Base-by-base conservation (phyloP, 2,329 filamentous ascomycete genomes). In the Ambrosiella xylebori region DNA sequence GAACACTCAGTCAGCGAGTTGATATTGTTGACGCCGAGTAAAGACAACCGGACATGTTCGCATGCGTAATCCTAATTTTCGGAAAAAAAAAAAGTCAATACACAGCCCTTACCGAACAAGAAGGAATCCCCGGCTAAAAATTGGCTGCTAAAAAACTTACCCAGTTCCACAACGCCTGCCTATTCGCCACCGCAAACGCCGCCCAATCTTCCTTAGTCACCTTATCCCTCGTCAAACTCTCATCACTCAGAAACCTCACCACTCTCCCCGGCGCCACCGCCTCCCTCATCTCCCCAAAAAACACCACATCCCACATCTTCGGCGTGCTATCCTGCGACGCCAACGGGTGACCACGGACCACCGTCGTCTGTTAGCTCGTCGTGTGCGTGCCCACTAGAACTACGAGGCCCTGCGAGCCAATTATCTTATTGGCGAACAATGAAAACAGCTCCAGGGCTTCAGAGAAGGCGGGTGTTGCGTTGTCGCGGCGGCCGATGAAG, bases 11-110 rank as follows among this genome's bases (percentile, higher is more conserved):
- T 75, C 49, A 80, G 66, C 19, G 69, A 65, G 65, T 80, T 79
- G 65, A 80, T 75, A 63, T 79, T 78, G 63, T 76, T 71, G 12
- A 80, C 76, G 2, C 77, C 78, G 9, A 81, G 71, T 2, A 80
- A 67, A 38, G 73, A 76, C 41, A 81, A 68, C 19, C 76, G 74
- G 50, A 78, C 70, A 62, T 80, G 80, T 11, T 74, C 76, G 40
- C 70, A 69, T 1, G 76, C 71, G 57, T 77, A 80, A 50, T 74
- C 76, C 71, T 59, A 17, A 27, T 41, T 12, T 27, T 27, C 27
- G 27, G 5, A 27, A 27, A 39, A 44, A 45, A 27, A 27, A 39
- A 44, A 45, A 36, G 54, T 74, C 15, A 3, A 38, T 12, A 17
- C 19, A 56, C 44, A 1, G 11, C 49, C 0, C 52, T 2, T 41